Evolutionary conservation across 192 early-diverging fungal species (phyloP), one percentile per base, ranked within the genome.

Genomic region (Coemansia sp.): DNA sequence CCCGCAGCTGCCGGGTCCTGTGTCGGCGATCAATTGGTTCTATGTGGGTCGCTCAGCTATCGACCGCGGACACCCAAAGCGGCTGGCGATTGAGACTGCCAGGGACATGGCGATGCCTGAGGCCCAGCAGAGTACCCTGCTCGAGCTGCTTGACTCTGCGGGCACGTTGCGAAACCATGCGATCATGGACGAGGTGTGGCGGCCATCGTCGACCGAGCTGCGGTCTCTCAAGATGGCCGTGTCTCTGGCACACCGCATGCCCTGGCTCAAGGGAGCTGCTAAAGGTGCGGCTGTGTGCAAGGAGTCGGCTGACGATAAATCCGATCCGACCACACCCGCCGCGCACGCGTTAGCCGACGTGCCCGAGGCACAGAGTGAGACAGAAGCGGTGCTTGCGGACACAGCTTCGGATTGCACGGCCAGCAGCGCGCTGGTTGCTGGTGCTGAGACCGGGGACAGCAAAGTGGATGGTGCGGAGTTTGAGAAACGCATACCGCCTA

Each of bases 11-110:
- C 86, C 86, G 14, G 84, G 83, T 3, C 81, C 90, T 1, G 67
- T 81, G 5, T 92, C 90, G 6, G 85, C 77, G 13, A 81, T 93
- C 50, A 95, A 89, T 53, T 95, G 91, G 91, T 95, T 93, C 59
- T 85, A 85, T 48, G 84, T 92, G 9, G 78, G 74, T 23, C 72
- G 61, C 25, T 60, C 74, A 0, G 64, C 64, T 2, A 67, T 80
- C 1, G 85, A 86, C 43, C 67, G 74, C 20, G 79, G 84, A 0
- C 77, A 83, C 22, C 86, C 87, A 0, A 87, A 87, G 51, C 59
- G 84, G 46, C 75, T 89, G 1, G 55, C 78, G 23, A 79, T 86
- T 35, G 83, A 88, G 45, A 53, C 82, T 10, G 50, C 58, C 7
- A 56, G 78, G 26, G 79, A 86, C 51, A 13, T 48, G 1, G 46